Conservation (phyloP, 371 early-diverging fungal genomes). For the Mucor irregularis region DNA sequence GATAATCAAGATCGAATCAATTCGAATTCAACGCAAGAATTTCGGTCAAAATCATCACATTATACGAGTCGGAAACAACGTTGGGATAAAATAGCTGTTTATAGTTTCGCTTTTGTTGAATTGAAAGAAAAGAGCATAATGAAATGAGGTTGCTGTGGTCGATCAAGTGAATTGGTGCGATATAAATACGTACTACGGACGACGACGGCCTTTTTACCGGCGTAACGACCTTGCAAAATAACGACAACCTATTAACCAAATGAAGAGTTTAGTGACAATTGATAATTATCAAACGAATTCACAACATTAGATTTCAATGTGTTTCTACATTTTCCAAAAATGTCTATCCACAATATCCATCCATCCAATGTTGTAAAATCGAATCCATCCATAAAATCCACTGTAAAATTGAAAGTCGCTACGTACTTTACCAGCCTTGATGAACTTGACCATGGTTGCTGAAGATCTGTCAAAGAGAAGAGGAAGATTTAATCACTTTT, state of each 20-base stretch:
- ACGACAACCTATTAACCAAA: slow-evolving; percentile 81
- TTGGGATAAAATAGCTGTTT: slow-evolving; percentile 7
- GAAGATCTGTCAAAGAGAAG: slow-evolving; percentile 32
- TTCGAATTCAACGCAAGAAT: too few species aligned
- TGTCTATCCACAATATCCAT: slow-evolving; percentile 19
- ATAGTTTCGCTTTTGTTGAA: not conserved
- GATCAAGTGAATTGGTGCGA: too few species aligned
- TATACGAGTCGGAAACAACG: too few species aligned
- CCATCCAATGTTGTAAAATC: slow-evolving; percentile 16
- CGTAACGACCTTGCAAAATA: slow-evolving; percentile 95
- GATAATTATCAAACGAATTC: not conserved
- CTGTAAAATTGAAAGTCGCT: not conserved
- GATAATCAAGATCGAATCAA: too few species aligned
- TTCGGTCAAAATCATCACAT: too few species aligned
- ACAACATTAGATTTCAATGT: not conserved
- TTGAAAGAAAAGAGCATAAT: too few species aligned
- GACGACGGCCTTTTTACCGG: slow-evolving; percentile 99
- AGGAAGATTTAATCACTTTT: slow-evolving; percentile 13
- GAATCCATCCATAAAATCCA: slow-evolving; percentile 26
- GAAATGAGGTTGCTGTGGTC: too few species aligned
- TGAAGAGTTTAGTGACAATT: not conserved
- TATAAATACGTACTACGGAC: slow-evolving; percentile 78
- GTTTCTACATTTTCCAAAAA: too few species aligned
- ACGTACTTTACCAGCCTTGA: slow-evolving; percentile 72
- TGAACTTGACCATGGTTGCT: slow-evolving; percentile 74